phyloP scores from a whole-genome alignment of 1,284 basidiomycete genomes.

The Athelia sp. region DNA sequence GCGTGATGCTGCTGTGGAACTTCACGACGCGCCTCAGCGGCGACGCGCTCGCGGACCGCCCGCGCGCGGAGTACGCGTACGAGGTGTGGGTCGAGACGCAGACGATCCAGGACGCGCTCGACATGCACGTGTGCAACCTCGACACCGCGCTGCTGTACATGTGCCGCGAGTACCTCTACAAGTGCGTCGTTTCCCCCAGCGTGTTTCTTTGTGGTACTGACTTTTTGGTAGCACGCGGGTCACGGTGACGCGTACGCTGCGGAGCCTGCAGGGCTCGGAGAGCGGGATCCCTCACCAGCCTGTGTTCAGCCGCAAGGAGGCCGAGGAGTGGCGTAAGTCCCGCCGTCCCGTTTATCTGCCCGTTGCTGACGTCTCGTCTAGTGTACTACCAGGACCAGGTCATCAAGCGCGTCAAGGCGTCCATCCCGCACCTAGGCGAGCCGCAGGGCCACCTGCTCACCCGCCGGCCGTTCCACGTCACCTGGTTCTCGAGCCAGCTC shows the following conservation, averaged over 20 bases:
- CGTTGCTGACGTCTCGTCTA: conserved; percentile 21
- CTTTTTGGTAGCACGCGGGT: conserved; percentile 70
- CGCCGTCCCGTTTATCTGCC: conserved; percentile 1
- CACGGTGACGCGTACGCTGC: conserved; percentile 58
- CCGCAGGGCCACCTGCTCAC: conserved; percentile 48
- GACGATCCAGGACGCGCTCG: conserved; percentile 58
- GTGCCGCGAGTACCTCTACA: conserved; percentile 67
- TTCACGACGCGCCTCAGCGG: conserved; percentile 51
- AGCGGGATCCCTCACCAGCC: conserved; percentile 29
- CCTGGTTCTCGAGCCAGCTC: conserved; percentile 68
- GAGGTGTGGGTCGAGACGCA: conserved; percentile 59
- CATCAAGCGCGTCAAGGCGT: conserved; percentile 45
- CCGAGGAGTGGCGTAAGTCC: conserved; percentile 72
- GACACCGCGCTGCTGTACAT: conserved; percentile 64
- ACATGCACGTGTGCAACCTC: conserved; percentile 61
- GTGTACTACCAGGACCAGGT: conserved; percentile 62
- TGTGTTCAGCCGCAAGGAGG: conserved; percentile 60
- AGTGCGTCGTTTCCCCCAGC: conserved; percentile 48
- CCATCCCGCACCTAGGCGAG: conserved; percentile 43
- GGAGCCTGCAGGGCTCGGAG: conserved; percentile 45
- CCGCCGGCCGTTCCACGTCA: conserved; percentile 61
- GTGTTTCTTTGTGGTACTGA: too few species aligned
- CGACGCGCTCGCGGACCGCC: conserved; percentile 36
- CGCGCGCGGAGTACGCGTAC: conserved; percentile 53
- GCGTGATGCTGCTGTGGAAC: conserved; percentile 74